These are phyloP conservation scores for Calonectria pseudoturangicola DNA, from an alignment of 2,329 filamentous ascomycete genomes.

Conservation along the genomic window DNA sequence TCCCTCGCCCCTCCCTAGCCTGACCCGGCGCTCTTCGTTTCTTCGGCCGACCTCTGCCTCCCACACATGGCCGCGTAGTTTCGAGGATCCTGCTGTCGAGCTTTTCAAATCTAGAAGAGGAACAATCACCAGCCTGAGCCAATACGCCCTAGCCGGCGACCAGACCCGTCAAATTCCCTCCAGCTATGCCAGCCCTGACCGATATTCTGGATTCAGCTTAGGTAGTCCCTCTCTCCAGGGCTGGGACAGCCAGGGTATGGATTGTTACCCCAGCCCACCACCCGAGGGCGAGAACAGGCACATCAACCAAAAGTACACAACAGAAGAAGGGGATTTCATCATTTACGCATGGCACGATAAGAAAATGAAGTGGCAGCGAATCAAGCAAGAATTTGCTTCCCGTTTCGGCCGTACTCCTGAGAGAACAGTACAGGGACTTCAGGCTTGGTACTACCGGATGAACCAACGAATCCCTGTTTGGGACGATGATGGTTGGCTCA, in stretches of 20 bases:
- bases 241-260: conserved; percentile 44
- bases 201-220: conserved; percentile 49
- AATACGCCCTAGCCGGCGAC: conserved; percentile 46
- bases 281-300: conserved; percentile 62
- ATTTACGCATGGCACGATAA: conserved; percentile 67
- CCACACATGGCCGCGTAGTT: conserved; percentile 43
- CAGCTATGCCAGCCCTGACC: conserved; percentile 48
- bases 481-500: conserved; percentile 63
- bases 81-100: conserved; percentile 38
- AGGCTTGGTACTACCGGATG: conserved; percentile 67
- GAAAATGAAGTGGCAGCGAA: conserved; percentile 65
- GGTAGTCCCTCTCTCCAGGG: conserved; percentile 51
- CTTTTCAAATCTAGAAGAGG: conserved; percentile 41
- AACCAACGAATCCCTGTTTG: conserved; percentile 64
- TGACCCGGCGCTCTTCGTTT: conserved; percentile 49
- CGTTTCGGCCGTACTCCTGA: conserved; percentile 62
- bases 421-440: conserved; percentile 63
- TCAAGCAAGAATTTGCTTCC: conserved; percentile 63
- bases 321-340: conserved; percentile 66
- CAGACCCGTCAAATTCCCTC: conserved; percentile 47
- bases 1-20: conserved; percentile 55
- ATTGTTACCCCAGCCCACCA: conserved; percentile 60
- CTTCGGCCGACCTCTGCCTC: conserved; percentile 48
- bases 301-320: conserved; percentile 67
- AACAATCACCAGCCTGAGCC: conserved; percentile 44